Conservation (phyloP, 495 filamentous ascomycete genomes). For the Penicillium steckii region DNA sequence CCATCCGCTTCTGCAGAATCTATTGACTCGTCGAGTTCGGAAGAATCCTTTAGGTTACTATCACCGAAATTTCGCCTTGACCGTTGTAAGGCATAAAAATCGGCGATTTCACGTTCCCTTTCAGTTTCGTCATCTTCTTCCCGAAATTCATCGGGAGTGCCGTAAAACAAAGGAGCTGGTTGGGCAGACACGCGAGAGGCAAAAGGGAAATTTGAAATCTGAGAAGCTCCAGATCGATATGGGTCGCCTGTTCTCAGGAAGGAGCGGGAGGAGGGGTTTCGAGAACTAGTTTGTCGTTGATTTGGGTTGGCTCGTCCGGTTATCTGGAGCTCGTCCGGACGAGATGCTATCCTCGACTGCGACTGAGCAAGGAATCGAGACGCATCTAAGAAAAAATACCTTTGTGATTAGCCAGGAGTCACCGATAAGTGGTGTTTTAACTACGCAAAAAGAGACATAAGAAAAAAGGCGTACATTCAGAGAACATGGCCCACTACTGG, state of each 20-base stretch:
- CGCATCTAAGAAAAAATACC: conserved; percentile 80
- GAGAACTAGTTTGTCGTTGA: conserved; percentile 38
- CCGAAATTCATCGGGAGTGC: conserved; percentile 73
- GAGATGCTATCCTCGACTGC: conserved; percentile 77
- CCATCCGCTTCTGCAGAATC: conserved; percentile 58
- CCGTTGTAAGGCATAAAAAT: conserved; percentile 85
- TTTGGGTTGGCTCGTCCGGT: conserved; percentile 48
- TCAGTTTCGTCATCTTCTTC: conserved; percentile 92
- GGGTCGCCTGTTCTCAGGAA: conserved; percentile 62
- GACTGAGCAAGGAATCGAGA: conserved; percentile 97
- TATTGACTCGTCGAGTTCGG: conserved; percentile 70
- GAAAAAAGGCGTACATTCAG: conserved; percentile 74
- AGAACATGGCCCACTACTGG: conserved; percentile 71
- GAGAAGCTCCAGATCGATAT: conserved; percentile 66
- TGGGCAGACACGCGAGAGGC: conserved; percentile 67
- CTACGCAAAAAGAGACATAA: no score
- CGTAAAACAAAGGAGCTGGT: conserved; percentile 90
- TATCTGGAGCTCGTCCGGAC: conserved; percentile 55
- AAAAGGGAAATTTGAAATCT: conserved; percentile 74
- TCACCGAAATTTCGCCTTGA: conserved; percentile 86
- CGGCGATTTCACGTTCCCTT: conserved; percentile 86
- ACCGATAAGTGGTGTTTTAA: no score
- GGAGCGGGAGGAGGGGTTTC: conserved; percentile 47
- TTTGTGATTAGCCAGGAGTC: no score
- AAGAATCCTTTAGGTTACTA: conserved; percentile 74